Evolutionary conservation across 352 stramenopile species (phyloP).

Genomic region (Phytopythium boreale): DNA sequence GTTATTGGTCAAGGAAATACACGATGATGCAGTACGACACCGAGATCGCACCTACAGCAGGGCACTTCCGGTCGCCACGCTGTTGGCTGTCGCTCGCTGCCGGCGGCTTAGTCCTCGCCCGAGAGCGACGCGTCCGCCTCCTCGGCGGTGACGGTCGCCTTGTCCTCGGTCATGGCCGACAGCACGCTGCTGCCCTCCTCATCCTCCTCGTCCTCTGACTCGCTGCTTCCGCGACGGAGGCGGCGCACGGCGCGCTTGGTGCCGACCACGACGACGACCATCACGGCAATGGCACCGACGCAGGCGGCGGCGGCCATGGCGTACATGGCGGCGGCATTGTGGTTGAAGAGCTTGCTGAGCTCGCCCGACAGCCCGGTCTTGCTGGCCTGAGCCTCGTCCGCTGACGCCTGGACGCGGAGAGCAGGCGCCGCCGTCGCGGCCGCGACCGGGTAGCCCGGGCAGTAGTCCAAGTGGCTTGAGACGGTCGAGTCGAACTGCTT

Average conservation of each 20-base stretch:
- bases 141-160: conserved; percentile 10
- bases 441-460: conserved; percentile 3
- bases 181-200: conserved; percentile 19
- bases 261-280: conserved; percentile 20
- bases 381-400: background rate
- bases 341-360: background rate
- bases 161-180: conserved; percentile 13
- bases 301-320: conserved; percentile 5
- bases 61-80: too few species aligned
- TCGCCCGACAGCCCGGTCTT: background rate
- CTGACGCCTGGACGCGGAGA: background rate
- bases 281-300: conserved; percentile 26
- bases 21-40: too few species aligned
- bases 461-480: conserved; percentile 26
- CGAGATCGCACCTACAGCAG: too few species aligned
- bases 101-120: background rate
- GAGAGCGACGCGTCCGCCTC: conserved; percentile 2
- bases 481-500: conserved; percentile 23
- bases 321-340: background rate
- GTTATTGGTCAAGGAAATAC: too few species aligned
- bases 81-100: too few species aligned
- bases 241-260: conserved; percentile 21
- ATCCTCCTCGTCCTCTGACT: conserved; percentile 12
- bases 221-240: conserved; percentile 11
- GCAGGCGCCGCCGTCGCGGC: background rate